Percentiles rank a stretch among this genome's conserved stretches.
Conservation (phyloP, 768 basidiomycete species). For the Psilocybe sp. region DNA sequence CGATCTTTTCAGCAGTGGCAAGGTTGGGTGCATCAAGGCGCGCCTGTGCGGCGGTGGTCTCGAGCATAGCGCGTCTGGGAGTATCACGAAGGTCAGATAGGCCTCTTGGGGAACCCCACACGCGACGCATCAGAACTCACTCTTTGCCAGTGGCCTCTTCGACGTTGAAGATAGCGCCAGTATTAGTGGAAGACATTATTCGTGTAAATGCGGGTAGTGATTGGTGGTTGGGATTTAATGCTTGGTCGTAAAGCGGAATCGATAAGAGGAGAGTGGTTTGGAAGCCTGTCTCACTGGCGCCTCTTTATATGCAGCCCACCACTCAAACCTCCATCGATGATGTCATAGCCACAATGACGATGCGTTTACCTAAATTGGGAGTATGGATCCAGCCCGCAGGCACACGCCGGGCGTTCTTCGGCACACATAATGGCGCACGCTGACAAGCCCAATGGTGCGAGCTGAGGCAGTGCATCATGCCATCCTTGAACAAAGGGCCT, state of each 20-base stretch:
- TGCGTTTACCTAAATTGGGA: no score
- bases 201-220: neutral
- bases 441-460: no score
- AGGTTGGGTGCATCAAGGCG: constrained; percentile 45
- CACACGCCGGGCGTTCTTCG: no score
- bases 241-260: neutral
- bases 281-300: neutral
- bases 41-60: constrained; percentile 56
- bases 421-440: no score
- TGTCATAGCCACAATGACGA: no score
- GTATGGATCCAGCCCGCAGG: no score
- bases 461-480: no score
- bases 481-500: no score
- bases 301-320: no score
- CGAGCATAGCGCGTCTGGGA: constrained; percentile 32
- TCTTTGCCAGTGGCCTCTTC: constrained; percentile 29
- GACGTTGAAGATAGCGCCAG: neutral
- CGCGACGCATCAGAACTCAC: no score
- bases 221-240: neutral
- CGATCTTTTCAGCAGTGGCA: constrained; percentile 26
- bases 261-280: neutral
- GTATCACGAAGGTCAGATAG: neutral
- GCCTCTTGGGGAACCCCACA: no score
- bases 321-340: no score
- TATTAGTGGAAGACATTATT: neutral